These are phyloP conservation scores for Chlamydomonas reinhardtii DNA, from an alignment of 163 green algal genomes.

Conservation along the genomic window DNA sequence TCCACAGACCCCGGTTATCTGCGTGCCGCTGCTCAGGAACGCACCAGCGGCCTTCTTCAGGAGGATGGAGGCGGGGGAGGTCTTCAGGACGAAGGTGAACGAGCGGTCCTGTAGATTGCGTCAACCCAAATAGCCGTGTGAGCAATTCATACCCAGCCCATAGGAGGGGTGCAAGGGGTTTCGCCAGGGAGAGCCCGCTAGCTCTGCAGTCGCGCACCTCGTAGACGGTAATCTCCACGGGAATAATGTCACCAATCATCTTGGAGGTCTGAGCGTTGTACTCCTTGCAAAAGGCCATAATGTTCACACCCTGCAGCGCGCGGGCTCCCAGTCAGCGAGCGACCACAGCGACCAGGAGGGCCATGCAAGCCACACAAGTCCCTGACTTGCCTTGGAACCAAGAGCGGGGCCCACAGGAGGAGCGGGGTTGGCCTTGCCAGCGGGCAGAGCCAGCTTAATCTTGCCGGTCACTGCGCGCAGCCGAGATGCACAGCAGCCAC, in stretches of 20 bases:
- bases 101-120: slow-evolving; percentile 81
- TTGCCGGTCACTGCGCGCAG: slow-evolving; percentile 85
- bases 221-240: slow-evolving; percentile 99
- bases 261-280: slow-evolving; percentile 98
- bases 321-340: not conserved
- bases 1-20: not conserved
- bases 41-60: slow-evolving; percentile 95
- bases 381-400: slow-evolving; percentile 82
- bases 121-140: no score
- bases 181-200: no score
- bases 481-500: not conserved
- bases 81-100: slow-evolving; percentile 99
- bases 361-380: not conserved
- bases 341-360: not conserved
- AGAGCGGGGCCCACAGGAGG: slow-evolving; percentile 97
- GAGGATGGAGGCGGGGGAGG: slow-evolving; percentile 93
- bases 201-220: slow-evolving; percentile 73
- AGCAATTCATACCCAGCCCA: no score
- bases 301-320: slow-evolving; percentile 95
- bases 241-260: slow-evolving; percentile 97
- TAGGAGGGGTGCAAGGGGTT: no score
- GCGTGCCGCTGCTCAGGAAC: not conserved
- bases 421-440: slow-evolving; percentile 98
- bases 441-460: slow-evolving; percentile 97
- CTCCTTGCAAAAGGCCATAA: slow-evolving; percentile 99